Conservation (phyloP, 2,329 filamentous ascomycete species). For the Talaromyces sp. region DNA sequence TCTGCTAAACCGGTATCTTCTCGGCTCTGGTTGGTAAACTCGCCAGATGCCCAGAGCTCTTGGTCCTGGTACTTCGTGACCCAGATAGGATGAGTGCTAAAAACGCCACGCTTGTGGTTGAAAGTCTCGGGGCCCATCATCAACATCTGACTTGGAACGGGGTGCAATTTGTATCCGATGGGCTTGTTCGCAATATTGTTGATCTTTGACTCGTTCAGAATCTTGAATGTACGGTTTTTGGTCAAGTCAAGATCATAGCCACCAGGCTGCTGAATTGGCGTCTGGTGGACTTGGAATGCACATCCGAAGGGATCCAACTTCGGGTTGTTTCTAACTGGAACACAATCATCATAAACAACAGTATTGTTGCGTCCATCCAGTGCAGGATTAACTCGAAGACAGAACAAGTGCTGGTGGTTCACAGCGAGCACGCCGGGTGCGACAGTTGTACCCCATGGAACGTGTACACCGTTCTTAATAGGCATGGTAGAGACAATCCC, state of each 20-base stretch:
- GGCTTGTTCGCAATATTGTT: not conserved
- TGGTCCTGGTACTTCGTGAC: not conserved
- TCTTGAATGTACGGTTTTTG: constrained; percentile 6
- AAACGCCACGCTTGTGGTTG: not conserved
- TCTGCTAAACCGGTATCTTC: not conserved
- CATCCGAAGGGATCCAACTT: not conserved
- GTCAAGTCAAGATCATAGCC: not conserved
- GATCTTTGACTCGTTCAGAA: not conserved
- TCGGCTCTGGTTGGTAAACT: not conserved
- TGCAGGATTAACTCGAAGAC: constrained; percentile 1
- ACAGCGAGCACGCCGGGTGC: constrained; percentile 62
- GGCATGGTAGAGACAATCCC: constrained; percentile 66
- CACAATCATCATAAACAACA: not conserved
- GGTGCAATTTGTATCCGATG: not conserved
- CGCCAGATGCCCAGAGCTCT: not conserved
- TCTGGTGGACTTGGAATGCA: not conserved
- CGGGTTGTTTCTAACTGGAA: not conserved
- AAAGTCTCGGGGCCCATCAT: not conserved
- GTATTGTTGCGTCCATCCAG: not conserved
- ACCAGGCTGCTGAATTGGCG: not conserved
- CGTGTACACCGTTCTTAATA: constrained; percentile 60
- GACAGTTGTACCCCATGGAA: constrained; percentile 64
- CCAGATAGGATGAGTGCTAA: not conserved
- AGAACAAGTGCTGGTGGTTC: constrained; percentile 8
- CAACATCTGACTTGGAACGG: not conserved